These are phyloP conservation scores for Pulchroboletus neoregius DNA, from an alignment of 1,284 basidiomycete species.

Conservation along the genomic window DNA sequence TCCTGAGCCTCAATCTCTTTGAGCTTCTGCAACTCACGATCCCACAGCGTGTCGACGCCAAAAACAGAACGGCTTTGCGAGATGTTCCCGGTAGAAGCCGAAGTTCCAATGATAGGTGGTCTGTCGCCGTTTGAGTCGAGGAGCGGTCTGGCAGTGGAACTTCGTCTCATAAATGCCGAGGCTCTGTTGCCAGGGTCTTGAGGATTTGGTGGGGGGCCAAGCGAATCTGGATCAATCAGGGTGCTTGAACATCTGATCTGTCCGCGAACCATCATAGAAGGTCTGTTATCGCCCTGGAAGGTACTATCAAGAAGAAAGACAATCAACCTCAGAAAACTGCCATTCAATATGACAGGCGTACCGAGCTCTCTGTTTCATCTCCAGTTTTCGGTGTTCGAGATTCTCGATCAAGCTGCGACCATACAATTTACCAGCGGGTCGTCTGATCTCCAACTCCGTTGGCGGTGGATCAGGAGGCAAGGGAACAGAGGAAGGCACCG, in stretches of 20 bases:
- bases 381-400: conserved; percentile 67
- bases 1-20: conserved; percentile 67
- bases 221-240: conserved; percentile 64
- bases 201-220: conserved; percentile 36
- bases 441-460: conserved; percentile 31
- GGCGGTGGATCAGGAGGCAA: conserved; percentile 28
- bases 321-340: conserved; percentile 12
- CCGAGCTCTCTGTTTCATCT: conserved; percentile 74
- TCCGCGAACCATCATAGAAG: conserved; percentile 78
- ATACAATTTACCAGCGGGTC: conserved; percentile 72
- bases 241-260: conserved; percentile 54
- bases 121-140: conserved; percentile 49
- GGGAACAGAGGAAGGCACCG: conserved; percentile 35
- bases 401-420: conserved; percentile 80
- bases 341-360: conserved; percentile 31
- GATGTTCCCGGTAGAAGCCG: conserved; percentile 29
- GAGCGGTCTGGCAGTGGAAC: conserved; percentile 55
- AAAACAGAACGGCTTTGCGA: conserved; percentile 67
- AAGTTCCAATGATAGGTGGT: conserved; percentile 29
- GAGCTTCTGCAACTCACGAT: conserved; percentile 71
- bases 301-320: conserved; percentile 40
- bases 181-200: conserved; percentile 23
- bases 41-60: conserved; percentile 78
- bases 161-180: conserved; percentile 42
- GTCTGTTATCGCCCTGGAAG: conserved; percentile 71